Conservation (phyloP, 2,329 filamentous ascomycete genomes). For the Dichotomopilus funicola region DNA sequence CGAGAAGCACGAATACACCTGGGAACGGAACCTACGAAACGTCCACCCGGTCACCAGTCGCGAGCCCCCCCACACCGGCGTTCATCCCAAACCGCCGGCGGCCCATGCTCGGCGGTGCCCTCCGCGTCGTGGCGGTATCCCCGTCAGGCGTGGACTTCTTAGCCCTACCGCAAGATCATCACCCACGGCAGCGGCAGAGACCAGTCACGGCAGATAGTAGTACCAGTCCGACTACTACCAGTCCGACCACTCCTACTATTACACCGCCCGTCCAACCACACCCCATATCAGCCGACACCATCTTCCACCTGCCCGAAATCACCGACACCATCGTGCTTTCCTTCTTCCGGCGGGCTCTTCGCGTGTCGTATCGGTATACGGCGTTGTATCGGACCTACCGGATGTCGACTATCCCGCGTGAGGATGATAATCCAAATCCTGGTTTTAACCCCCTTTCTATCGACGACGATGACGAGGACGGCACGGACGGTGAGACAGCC, state of each 20-base stretch:
- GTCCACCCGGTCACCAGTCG: too few species aligned
- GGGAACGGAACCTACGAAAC: too few species aligned
- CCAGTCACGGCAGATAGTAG: too few species aligned
- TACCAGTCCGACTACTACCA: too few species aligned
- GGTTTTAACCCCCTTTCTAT: too few species aligned
- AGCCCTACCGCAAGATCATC: background rate
- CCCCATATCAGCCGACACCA: constrained; percentile 2
- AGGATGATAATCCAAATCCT: too few species aligned
- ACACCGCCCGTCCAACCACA: background rate
- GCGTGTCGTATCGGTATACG: background rate
- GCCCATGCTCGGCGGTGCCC: background rate
- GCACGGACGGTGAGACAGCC: too few species aligned
- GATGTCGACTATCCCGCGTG: background rate
- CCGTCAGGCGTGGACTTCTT: background rate
- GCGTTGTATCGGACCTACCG: background rate
- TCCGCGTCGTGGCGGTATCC: constrained; percentile 1
- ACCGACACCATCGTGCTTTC: background rate
- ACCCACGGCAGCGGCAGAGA: background rate
- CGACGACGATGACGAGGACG: too few species aligned
- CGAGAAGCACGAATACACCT: too few species aligned
- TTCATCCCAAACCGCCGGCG: background rate
- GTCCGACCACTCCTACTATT: too few species aligned
- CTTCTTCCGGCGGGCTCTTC: constrained; percentile 9
- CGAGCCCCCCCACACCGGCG: background rate
- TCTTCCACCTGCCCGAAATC: constrained; percentile 8